These are phyloP conservation scores for Sordariomycetes sp. DNA, from an alignment of 2,329 filamentous ascomycete species.

Conservation along the genomic window DNA sequence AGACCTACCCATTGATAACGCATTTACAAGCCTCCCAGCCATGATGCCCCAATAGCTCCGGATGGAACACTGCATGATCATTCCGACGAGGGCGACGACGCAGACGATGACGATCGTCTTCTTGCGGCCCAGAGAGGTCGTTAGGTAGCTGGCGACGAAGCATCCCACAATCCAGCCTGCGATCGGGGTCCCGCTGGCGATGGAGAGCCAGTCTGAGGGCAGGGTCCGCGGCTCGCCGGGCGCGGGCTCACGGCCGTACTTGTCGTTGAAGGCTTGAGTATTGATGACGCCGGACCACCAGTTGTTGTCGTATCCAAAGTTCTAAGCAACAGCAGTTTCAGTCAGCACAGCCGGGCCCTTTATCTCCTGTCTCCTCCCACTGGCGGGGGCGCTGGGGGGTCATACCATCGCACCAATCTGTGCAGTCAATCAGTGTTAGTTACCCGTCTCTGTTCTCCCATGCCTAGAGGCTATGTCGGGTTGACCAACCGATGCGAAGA, in stretches of 20 bases:
- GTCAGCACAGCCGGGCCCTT: neutral
- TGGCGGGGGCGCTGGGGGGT: neutral
- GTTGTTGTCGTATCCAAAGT: slow-evolving; percentile 8
- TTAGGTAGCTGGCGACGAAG: slow-evolving; percentile 6
- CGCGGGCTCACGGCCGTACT: slow-evolving; percentile 3
- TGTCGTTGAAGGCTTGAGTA: slow-evolving; percentile 4
- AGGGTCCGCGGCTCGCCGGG: neutral
- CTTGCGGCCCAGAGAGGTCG: slow-evolving; percentile 6
- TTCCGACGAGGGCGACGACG: slow-evolving; percentile 6
- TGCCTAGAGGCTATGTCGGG: neutral
- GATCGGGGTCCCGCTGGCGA: slow-evolving; percentile 4
- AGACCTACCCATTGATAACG: neutral
- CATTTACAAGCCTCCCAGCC: neutral
- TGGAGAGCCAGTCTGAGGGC: slow-evolving; percentile 6
- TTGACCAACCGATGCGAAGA: neutral
- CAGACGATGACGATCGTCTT: slow-evolving; percentile 5
- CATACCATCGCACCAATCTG: neutral
- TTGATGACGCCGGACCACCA: slow-evolving; percentile 8
- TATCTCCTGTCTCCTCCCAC: too few relatives aligned
- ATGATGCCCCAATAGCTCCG: neutral
- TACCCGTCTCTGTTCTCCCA: neutral
- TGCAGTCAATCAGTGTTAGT: neutral
- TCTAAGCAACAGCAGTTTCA: neutral
- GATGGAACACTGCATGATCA: slow-evolving; percentile 2
- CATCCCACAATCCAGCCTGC: slow-evolving; percentile 6